These are phyloP conservation scores for Typha latifolia DNA, from an alignment of 176 grass and related monocot species.

Conservation along the genomic window DNA sequence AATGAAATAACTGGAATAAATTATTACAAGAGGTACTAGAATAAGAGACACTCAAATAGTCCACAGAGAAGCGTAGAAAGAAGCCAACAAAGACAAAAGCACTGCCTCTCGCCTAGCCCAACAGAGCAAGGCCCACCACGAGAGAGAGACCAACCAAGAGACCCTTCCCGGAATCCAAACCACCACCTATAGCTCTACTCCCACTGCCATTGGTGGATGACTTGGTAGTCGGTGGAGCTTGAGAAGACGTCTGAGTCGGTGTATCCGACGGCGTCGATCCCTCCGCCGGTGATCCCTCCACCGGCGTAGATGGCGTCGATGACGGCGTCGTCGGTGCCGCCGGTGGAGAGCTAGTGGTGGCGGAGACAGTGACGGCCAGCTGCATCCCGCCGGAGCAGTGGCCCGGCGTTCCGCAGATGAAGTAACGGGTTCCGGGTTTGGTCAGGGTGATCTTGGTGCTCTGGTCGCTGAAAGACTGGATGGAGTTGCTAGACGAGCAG, in stretches of 20 bases:
- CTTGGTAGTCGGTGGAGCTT: no score
- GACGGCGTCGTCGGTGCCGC: slow-evolving; percentile 5
- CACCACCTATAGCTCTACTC: no score
- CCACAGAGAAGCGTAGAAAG: no score
- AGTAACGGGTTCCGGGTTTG: slow-evolving; percentile 70
- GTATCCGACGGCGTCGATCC: neutral
- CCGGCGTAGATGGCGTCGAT: slow-evolving; percentile 8
- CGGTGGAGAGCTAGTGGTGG: slow-evolving; percentile 6
- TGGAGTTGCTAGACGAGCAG: slow-evolving; percentile 64
- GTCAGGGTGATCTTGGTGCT: slow-evolving; percentile 77
- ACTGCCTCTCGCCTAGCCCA: no score
- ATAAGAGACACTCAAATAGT: no score
- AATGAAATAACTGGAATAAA: no score
- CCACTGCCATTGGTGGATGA: no score
- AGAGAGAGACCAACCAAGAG: no score
- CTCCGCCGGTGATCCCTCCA: neutral
- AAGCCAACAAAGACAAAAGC: no score
- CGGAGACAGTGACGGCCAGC: slow-evolving; percentile 52
- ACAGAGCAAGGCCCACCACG: no score
- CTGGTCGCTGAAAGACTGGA: slow-evolving; percentile 72
- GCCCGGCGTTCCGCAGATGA: slow-evolving; percentile 62
- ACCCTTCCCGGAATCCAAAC: no score
- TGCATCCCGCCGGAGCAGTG: slow-evolving; percentile 91
- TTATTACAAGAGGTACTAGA: no score
- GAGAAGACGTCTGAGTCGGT: neutral